Evolutionary conservation across 495 filamentous ascomycete genomes (phyloP).

Genomic region (Glonium stellatum): DNA sequence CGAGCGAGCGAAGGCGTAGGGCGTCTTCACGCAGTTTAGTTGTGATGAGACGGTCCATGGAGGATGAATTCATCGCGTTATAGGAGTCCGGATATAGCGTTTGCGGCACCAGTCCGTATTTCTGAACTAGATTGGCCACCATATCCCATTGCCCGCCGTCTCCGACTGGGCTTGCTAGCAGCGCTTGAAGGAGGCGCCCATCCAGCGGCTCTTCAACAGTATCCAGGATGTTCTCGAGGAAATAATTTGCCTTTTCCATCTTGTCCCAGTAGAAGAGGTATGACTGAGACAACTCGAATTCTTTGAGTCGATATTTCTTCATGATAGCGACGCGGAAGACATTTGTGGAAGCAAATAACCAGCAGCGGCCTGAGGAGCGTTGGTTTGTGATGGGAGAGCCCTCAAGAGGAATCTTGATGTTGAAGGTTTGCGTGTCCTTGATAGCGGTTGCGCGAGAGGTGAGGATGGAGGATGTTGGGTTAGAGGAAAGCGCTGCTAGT

Average conservation of each 20-base stretch:
- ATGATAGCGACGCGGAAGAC: slow-evolving; percentile 80
- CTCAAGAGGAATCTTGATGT: slow-evolving; percentile 73
- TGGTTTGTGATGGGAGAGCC: slow-evolving; percentile 82
- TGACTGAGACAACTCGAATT: slow-evolving; percentile 76
- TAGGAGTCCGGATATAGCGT: slow-evolving; percentile 70
- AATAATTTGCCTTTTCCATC: slow-evolving; percentile 84
- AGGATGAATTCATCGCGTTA: slow-evolving; percentile 60
- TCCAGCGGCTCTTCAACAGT: slow-evolving; percentile 63
- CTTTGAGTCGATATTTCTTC: slow-evolving; percentile 65
- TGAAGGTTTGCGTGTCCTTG: slow-evolving; percentile 70
- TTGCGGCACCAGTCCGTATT: slow-evolving; percentile 81
- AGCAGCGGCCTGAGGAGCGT: slow-evolving; percentile 70
- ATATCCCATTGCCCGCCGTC: slow-evolving; percentile 94
- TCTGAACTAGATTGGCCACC: slow-evolving; percentile 75
- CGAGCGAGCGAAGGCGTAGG: slow-evolving; percentile 53
- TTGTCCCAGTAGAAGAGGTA: slow-evolving; percentile 97
- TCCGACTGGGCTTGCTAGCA: slow-evolving; percentile 58
- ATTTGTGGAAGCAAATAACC: slow-evolving; percentile 83
- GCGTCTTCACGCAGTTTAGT: slow-evolving; percentile 83
- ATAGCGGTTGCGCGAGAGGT: slow-evolving; percentile 44
- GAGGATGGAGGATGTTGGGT: slow-evolving; percentile 48
- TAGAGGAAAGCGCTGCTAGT: slow-evolving; percentile 56
- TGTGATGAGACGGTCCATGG: slow-evolving; percentile 69
- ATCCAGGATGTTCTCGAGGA: slow-evolving; percentile 72
- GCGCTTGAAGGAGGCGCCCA: slow-evolving; percentile 57